Evolutionary conservation across 495 filamentous ascomycete species (phyloP).

Genomic region (Podospora australis): DNA sequence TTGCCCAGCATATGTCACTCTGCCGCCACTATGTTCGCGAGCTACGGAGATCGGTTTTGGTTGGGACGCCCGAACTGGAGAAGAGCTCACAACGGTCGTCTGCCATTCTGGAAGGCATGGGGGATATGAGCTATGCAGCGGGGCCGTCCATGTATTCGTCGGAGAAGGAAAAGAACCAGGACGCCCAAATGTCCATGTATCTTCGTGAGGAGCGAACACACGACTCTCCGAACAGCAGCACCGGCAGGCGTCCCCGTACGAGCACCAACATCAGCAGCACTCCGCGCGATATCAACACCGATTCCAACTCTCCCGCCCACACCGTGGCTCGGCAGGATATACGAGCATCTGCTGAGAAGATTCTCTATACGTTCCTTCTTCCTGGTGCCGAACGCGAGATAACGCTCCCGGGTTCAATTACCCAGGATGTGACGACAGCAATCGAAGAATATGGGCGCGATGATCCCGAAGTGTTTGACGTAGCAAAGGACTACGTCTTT

Average conservation of each 20-base stretch:
- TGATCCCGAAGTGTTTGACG: constrained; percentile 94
- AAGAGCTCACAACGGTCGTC: constrained; percentile 82
- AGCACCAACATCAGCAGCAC: constrained; percentile 55
- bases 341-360: constrained; percentile 89
- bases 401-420: constrained; percentile 78
- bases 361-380: constrained; percentile 90
- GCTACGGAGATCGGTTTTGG: constrained; percentile 83
- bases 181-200: constrained; percentile 84
- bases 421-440: constrained; percentile 67
- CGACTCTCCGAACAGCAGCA: constrained; percentile 66
- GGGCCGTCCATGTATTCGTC: constrained; percentile 41
- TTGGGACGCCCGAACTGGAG: constrained; percentile 87
- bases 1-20: constrained; percentile 96
- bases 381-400: constrained; percentile 94
- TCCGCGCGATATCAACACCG: constrained; percentile 47
- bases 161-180: constrained; percentile 59
- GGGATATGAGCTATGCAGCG: constrained; percentile 56
- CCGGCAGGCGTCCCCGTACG: constrained; percentile 56
- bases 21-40: constrained; percentile 97
- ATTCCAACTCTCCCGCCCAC: constrained; percentile 74
- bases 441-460: constrained; percentile 88
- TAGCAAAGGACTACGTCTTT: constrained; percentile 97
- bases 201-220: constrained; percentile 67
- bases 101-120: constrained; percentile 63
- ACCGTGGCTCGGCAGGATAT: constrained; percentile 82